Conservation (phyloP, 2,329 filamentous ascomycete species). For the Phaeosphaeria sp. region DNA sequence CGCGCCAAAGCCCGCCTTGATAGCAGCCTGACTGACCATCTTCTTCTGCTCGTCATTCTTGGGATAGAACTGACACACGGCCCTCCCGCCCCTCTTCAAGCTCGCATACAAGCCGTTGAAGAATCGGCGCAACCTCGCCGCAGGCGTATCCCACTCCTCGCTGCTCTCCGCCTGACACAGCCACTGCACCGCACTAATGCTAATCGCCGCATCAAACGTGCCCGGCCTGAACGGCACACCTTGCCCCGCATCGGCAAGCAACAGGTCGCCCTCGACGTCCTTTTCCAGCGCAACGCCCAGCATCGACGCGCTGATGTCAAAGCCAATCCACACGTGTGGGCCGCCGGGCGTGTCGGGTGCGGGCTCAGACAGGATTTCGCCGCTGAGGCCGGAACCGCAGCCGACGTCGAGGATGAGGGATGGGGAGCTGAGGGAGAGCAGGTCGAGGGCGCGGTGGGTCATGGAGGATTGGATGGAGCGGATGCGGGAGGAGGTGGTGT, state of each 20-base stretch:
- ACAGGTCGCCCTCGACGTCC: conserved; percentile 90
- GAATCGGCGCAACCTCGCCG: conserved; percentile 80
- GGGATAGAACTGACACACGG: conserved; percentile 97
- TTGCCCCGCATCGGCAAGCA: conserved; percentile 94
- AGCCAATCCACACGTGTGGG: conserved; percentile 94
- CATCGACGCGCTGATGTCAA: conserved; percentile 97
- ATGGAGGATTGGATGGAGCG: conserved; percentile 94
- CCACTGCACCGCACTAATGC: conserved; percentile 97
- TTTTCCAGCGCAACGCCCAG: conserved; percentile 91
- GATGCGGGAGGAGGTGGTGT: conserved; percentile 95
- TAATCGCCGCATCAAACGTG: conserved; percentile 92
- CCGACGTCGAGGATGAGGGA: conserved; percentile 96
- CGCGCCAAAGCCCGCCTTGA: conserved; percentile 93
- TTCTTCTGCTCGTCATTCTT: conserved; percentile 90
- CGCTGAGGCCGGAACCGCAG: conserved; percentile 91
- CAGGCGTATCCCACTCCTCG: conserved; percentile 72
- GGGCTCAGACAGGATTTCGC: conserved; percentile 86
- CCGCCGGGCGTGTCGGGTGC: conserved; percentile 69
- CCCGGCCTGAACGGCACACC: conserved; percentile 93
- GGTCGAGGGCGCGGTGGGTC: conserved; percentile 90
- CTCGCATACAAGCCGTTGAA: conserved; percentile 92
- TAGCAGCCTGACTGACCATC: conserved; percentile 90
- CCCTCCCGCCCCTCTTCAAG: conserved; percentile 81
- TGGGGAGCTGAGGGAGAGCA: conserved; percentile 79
- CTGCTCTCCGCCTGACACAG: conserved; percentile 92